Percentiles rank a stretch among this genome's conserved stretches.
Evolutionary conservation across 352 stramenopile genomes (phyloP).

Genomic region (Globisporangium parvum): DNA sequence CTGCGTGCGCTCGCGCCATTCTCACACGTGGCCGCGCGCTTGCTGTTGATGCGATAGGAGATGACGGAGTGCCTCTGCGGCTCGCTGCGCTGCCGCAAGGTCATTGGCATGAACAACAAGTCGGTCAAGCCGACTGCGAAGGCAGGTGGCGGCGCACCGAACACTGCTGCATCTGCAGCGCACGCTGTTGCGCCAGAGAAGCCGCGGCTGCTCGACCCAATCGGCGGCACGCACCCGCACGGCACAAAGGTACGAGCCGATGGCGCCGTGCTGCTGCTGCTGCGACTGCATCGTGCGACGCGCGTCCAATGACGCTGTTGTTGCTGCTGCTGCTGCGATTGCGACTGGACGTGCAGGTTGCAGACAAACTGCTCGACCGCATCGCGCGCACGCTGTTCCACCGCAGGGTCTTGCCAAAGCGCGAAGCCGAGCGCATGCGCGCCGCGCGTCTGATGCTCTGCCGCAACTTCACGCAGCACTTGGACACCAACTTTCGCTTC

Average conservation of each 20-base stretch:
- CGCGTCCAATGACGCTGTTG: not conserved
- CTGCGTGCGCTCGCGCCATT: constrained; percentile 9
- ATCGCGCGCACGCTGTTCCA: constrained; percentile 37
- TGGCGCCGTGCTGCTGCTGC: too few species aligned
- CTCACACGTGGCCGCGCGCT: constrained; percentile 3
- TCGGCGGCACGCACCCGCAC: constrained; percentile 30
- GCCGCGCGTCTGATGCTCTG: constrained; percentile 52
- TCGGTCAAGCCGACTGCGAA: constrained; percentile 22
- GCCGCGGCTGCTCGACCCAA: constrained; percentile 37
- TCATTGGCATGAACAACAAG: constrained; percentile 70
- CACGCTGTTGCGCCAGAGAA: not conserved
- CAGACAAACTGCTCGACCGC: constrained; percentile 51
- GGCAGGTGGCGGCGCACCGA: constrained; percentile 2
- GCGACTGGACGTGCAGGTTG: constrained; percentile 27
- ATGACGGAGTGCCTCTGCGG: constrained; percentile 68
- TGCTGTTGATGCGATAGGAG: constrained; percentile 29
- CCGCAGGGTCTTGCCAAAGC: constrained; percentile 38
- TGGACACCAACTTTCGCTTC: constrained; percentile 50
- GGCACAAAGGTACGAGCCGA: constrained; percentile 30
- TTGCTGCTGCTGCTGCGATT: not conserved
- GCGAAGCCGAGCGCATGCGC: constrained; percentile 38
- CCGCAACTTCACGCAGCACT: constrained; percentile 44
- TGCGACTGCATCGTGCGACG: too few species aligned
- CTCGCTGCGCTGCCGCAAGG: constrained; percentile 52
- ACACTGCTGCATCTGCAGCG: not conserved